Evolutionary conservation across 106 monocot genomes (phyloP).

Genomic region (Allium cepa): DNA sequence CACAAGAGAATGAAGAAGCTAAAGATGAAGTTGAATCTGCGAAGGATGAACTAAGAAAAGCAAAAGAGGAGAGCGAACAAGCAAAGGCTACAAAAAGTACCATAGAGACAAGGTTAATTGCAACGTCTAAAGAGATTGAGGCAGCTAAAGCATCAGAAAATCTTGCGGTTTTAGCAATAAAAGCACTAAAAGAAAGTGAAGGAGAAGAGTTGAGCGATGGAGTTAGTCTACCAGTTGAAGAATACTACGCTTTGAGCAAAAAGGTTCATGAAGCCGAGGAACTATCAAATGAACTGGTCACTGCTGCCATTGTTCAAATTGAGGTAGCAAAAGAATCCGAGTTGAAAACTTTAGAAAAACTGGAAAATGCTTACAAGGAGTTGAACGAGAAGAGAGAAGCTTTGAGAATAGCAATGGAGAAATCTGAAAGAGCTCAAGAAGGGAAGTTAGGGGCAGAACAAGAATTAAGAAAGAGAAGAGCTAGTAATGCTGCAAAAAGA

Average conservation of each 20-base stretch:
- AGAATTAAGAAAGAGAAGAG: conserved; percentile 20
- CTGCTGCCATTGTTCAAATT: conserved; percentile 11
- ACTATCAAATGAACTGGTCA: conserved; percentile 14
- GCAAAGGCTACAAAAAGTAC: conserved; percentile 3
- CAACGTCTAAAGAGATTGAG: conserved; percentile 12
- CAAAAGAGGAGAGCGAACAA: conserved; percentile 8
- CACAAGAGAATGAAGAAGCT: neutral
- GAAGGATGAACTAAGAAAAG: conserved; percentile 11
- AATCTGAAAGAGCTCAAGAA: conserved; percentile 15
- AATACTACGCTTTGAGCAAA: conserved; percentile 22
- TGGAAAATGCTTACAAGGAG: conserved; percentile 12
- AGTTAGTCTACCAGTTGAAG: conserved; percentile 6
- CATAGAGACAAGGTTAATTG: conserved; percentile 4
- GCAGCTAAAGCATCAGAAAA: conserved; percentile 13
- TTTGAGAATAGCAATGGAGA: conserved; percentile 8
- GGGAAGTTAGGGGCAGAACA: conserved; percentile 22
- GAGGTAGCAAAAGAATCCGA: conserved; percentile 17
- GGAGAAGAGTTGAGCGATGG: conserved; percentile 3
- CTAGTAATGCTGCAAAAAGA: neutral
- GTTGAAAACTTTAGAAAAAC: conserved; percentile 10
- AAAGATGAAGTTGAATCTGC: conserved; percentile 5
- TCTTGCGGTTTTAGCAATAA: conserved; percentile 13
- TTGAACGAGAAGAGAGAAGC: conserved; percentile 14
- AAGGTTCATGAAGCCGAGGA: conserved; percentile 20
- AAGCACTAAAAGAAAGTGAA: conserved; percentile 16